Conservation (phyloP, 805 yeast species). For the Sugiyamaella smithiae region DNA sequence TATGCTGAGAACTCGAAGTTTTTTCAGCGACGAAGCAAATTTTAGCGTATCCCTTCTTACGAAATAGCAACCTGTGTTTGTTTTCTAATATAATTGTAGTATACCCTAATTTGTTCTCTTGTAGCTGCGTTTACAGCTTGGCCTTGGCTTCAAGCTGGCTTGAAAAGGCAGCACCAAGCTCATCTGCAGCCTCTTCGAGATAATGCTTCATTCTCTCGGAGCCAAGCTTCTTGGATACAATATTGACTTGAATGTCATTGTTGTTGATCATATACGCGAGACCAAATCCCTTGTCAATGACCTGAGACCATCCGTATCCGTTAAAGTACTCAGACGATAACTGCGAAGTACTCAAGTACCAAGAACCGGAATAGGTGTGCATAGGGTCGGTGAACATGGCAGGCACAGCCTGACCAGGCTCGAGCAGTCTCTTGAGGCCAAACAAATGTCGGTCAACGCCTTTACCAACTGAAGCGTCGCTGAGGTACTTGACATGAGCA, state of each 20-base stretch:
- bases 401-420: slow-evolving; percentile 56
- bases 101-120: too few relatives aligned
- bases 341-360: slow-evolving; percentile 90
- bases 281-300: slow-evolving; percentile 89
- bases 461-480: slow-evolving; percentile 74
- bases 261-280: slow-evolving; percentile 89
- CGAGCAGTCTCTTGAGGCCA: slow-evolving; percentile 74
- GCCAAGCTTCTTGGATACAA: slow-evolving; percentile 65
- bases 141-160: slow-evolving; percentile 34
- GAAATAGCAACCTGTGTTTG: too few relatives aligned
- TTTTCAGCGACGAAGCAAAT: too few relatives aligned
- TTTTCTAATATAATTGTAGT: too few relatives aligned
- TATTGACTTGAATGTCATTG: slow-evolving; percentile 81
- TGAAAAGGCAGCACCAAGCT: slow-evolving; percentile 63
- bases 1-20: too few relatives aligned
- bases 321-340: slow-evolving; percentile 79
- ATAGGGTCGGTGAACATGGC: slow-evolving; percentile 73
- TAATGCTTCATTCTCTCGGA: slow-evolving; percentile 53
- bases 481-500: slow-evolving; percentile 71
- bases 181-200: slow-evolving; percentile 75
- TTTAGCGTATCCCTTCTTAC: too few relatives aligned
- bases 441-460: slow-evolving; percentile 94
- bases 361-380: slow-evolving; percentile 69
- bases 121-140: slow-evolving; percentile 37
- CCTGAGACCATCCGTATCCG: slow-evolving; percentile 96